phyloP scores from a whole-genome alignment of 1,284 basidiomycete genomes.

The Tilletia indica region DNA sequence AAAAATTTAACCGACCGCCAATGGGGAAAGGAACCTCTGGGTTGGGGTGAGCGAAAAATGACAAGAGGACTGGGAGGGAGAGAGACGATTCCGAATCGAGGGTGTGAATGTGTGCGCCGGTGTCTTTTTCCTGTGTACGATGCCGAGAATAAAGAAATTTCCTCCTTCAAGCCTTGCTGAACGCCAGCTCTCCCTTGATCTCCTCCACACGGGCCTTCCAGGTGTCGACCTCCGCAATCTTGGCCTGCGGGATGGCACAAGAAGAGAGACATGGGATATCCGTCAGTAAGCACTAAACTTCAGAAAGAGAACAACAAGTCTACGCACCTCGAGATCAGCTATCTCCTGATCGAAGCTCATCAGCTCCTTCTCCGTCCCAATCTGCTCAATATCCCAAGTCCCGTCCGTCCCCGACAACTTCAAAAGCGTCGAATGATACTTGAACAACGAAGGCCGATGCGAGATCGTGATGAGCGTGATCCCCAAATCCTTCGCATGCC shows the following conservation, averaged over 20 bases:
- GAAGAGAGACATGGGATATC: neutral
- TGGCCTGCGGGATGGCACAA: slow-evolving; percentile 24
- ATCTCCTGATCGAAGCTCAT: slow-evolving; percentile 63
- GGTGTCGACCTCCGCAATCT: slow-evolving; percentile 56
- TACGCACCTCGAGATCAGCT: slow-evolving; percentile 46
- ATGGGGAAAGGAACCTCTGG: too few species aligned
- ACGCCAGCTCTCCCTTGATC: slow-evolving; percentile 57
- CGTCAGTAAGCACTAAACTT: neutral
- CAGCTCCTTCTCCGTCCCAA: slow-evolving; percentile 72
- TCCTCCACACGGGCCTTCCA: slow-evolving; percentile 57
- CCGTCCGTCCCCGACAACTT: slow-evolving; percentile 68
- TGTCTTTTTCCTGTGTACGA: too few species aligned
- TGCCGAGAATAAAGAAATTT: too few species aligned
- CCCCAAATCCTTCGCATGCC: slow-evolving; percentile 83
- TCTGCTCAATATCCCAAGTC: slow-evolving; percentile 69
- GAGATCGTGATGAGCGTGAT: slow-evolving; percentile 82
- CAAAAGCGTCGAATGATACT: slow-evolving; percentile 76
- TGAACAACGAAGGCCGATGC: slow-evolving; percentile 63
- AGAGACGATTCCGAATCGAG: too few species aligned
- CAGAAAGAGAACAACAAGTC: neutral
- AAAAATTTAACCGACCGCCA: too few species aligned
- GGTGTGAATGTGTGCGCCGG: too few species aligned
- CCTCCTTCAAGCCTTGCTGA: slow-evolving; percentile 25
- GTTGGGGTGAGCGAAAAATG: too few species aligned
- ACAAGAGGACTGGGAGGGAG: too few species aligned